Base-by-base conservation (phyloP, 73 alveolate species). In the Tetrahymena elliotti region DNA sequence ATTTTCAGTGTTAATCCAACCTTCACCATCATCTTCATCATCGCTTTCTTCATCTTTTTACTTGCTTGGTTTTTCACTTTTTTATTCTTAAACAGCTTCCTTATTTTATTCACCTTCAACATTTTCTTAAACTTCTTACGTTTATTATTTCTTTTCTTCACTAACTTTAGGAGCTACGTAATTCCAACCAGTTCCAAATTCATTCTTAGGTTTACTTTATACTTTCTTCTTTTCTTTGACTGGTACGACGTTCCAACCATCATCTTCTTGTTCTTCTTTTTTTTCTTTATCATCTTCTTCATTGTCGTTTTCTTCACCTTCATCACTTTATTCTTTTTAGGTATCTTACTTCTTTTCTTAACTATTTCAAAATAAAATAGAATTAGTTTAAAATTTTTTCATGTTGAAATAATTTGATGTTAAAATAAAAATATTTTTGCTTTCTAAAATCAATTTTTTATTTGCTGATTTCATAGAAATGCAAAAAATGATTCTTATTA, bases 11-110 rank as follows among this genome's bases (percentile, higher is more conserved):
- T 84, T 94, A 35, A 94, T 94, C 96, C 96, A 94, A 38, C 94
- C 96, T 94, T 94, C 96, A 9, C 92, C 93, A 94, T 94, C 94
- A 40, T 94, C 96, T 47, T 94, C 93, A 35, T 84, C 95, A 24
- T 94, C 96, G 9, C 47, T 15, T 37, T 84, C 93, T 41, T 94
- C 96, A 52, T 39, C 54, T 84, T 88, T 34, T 33, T 88, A 34
- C 83, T 94, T 84, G 31, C 36, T 38, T 37, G 88, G 36, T 83
- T 39, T 38, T 47, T 47, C 13, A 47, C 20, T 47, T 47, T 47
- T 47, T 47, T 47, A 47, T 39, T 82, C 93, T 83, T 94, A 22
- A 31, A 36, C 35, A 31, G 31, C 93, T 38, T 68, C 41, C 40
- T 94, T 94, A 0, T 93, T 36, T 84, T 94, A 94, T 24, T 68